Evolutionary conservation across 768 basidiomycete species (phyloP).

Genomic region (Gymnopilus dilepis): DNA sequence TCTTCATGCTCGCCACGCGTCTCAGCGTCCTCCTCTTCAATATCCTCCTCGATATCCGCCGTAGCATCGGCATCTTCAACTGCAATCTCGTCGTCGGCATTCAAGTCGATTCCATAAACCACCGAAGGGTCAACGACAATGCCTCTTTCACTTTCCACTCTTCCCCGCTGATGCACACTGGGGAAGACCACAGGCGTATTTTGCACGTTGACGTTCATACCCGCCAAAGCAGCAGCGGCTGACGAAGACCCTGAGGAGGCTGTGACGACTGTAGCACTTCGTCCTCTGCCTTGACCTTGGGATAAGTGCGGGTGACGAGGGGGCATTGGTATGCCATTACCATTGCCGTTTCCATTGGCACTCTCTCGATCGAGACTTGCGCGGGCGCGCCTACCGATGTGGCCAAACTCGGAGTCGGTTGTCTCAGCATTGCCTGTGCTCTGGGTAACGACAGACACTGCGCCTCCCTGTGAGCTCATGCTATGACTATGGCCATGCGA

Average conservation of each 20-base stretch:
- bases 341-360: conserved; percentile 16
- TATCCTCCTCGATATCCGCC: background rate
- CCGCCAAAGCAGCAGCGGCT: conserved; percentile 26
- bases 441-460: conserved; percentile 50
- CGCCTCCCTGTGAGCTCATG: conserved; percentile 30
- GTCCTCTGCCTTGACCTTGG: conserved; percentile 28
- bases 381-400: conserved; percentile 26
- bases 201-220: conserved; percentile 20
- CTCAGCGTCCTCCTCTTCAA: conserved; percentile 30
- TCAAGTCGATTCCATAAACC: conserved; percentile 25
- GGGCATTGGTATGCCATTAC: conserved; percentile 26
- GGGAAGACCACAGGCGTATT: conserved; percentile 36
- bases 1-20: conserved; percentile 38
- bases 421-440: conserved; percentile 70
- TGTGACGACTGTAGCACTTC: conserved; percentile 38
- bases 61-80: background rate
- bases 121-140: conserved; percentile 26
- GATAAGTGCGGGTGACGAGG: conserved; percentile 32
- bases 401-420: conserved; percentile 48
- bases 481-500: conserved; percentile 24
- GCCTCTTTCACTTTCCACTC: conserved; percentile 33
- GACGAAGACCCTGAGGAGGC: conserved; percentile 16
- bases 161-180: conserved; percentile 28
- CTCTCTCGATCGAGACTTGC: conserved; percentile 41
- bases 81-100: conserved; percentile 16